A percentile compares a stretch with the other conserved stretches of the same genome.
phyloP scores from a whole-genome alignment of 2,329 filamentous ascomycete genomes.

The Xylaria sp. region DNA sequence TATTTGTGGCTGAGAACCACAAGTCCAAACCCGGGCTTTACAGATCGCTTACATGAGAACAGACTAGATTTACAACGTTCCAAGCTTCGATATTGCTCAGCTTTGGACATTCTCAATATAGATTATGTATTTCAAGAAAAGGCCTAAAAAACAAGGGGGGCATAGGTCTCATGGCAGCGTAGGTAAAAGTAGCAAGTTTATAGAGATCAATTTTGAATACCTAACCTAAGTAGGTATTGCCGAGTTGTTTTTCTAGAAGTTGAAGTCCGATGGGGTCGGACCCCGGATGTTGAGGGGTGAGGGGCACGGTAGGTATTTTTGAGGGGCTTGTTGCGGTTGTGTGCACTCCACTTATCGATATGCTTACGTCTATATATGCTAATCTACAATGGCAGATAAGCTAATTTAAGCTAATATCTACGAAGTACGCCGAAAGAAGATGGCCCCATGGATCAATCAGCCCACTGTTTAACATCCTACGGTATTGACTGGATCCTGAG shows the following conservation, averaged over 20 bases:
- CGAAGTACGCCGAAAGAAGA: not conserved
- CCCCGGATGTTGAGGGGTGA: not conserved
- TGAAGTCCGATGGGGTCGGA: not conserved
- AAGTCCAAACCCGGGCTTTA: not conserved
- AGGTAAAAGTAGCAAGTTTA: not conserved
- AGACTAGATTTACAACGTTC: not conserved
- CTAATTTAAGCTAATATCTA: not conserved
- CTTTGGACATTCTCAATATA: not conserved
- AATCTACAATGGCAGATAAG: slow-evolving; percentile 1
- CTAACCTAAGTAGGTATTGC: not conserved
- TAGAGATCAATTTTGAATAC: not conserved
- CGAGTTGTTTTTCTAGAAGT: slow-evolving; percentile 4
- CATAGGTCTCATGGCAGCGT: not conserved
- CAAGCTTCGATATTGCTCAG: not conserved
- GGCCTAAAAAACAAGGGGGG: not conserved
- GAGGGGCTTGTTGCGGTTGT: not conserved
- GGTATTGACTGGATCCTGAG: slow-evolving; percentile 18
- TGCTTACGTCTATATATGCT: slow-evolving; percentile 1
- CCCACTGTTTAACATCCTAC: slow-evolving; percentile 17
- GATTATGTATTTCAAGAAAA: too few species aligned
- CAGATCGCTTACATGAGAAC: not conserved
- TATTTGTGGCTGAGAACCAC: slow-evolving; percentile 4
- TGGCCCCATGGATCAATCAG: slow-evolving; percentile 27
- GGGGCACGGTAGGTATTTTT: not conserved
- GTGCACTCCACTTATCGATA: slow-evolving; percentile 28